A percentile compares a stretch with the other conserved stretches of the same genome.
Conservation (phyloP, 2,329 filamentous ascomycete genomes). For the Exserohilum turcica region DNA sequence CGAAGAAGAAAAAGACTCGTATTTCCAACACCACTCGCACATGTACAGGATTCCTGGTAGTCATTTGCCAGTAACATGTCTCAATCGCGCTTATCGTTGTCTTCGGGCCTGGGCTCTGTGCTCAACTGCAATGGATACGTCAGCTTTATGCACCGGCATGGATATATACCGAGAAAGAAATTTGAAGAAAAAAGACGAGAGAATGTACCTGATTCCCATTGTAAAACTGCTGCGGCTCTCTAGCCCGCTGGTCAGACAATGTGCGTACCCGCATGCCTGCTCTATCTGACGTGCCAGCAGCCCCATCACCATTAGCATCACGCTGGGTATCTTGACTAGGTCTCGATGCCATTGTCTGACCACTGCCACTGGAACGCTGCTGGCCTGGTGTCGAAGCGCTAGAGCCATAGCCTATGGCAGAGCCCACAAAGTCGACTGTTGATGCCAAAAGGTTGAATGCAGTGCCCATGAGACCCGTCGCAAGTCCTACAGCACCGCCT, state of each 20-base stretch:
- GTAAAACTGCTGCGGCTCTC: slow-evolving; percentile 73
- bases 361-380: neutral
- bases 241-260: slow-evolving; percentile 55
- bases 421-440: slow-evolving; percentile 41
- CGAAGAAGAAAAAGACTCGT: no score
- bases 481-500: slow-evolving; percentile 34
- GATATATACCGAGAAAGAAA: neutral
- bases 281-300: neutral
- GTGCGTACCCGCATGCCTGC: slow-evolving; percentile 49
- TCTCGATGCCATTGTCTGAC: slow-evolving; percentile 17
- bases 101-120: slow-evolving; percentile 8
- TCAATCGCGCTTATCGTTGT: slow-evolving; percentile 12
- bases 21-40: no score
- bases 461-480: slow-evolving; percentile 41
- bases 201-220: slow-evolving; percentile 88
- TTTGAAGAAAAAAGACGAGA: no score
- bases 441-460: slow-evolving; percentile 43
- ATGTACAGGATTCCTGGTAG: no score
- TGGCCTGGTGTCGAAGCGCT: slow-evolving; percentile 10
- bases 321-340: slow-evolving; percentile 13
- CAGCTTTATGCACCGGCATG: neutral
- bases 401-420: slow-evolving; percentile 32
- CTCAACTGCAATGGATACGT: slow-evolving; percentile 4
- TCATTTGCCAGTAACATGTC: no score
- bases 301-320: neutral